phyloP scores from a whole-genome alignment of 306 rosid species.

The Styphnolobium japonicum region DNA sequence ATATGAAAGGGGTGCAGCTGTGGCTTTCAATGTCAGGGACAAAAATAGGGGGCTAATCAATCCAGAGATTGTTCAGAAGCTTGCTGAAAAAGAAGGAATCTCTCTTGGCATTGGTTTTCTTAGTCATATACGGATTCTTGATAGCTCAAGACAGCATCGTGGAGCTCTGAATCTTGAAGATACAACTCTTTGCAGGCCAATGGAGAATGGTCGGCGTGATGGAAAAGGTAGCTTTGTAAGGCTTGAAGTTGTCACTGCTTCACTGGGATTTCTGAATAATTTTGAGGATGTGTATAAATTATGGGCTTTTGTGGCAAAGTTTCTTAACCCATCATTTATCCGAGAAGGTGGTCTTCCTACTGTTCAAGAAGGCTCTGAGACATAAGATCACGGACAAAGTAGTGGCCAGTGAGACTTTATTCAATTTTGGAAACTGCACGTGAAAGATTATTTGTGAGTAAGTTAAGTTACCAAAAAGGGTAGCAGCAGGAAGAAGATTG shows the following conservation, averaged over 20 bases:
- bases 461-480: background rate
- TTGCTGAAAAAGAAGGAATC: conserved; percentile 89
- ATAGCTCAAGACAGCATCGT: conserved; percentile 52
- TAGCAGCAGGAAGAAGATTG: conserved; percentile 24
- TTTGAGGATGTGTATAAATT: conserved; percentile 90
- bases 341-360: conserved; percentile 68
- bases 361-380: conserved; percentile 74
- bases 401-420: background rate
- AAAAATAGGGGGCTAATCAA: conserved; percentile 59
- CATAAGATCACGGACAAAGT: conserved; percentile 32
- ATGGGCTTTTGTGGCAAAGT: conserved; percentile 91
- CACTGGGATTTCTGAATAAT: conserved; percentile 81
- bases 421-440: conserved; percentile 31
- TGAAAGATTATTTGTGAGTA: conserved; percentile 27
- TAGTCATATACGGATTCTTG: conserved; percentile 71
- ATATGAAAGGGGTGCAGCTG: conserved; percentile 95
- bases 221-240: conserved; percentile 65
- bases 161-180: conserved; percentile 56
- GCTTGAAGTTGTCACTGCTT: conserved; percentile 90
- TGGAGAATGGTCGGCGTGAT: conserved; percentile 65
- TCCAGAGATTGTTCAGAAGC: conserved; percentile 90
- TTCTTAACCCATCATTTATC: conserved; percentile 71
- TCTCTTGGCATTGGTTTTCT: conserved; percentile 88
- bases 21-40: conserved; percentile 88
- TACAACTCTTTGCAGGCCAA: conserved; percentile 68